Evolutionary conservation across 768 basidiomycete species (phyloP), one percentile per base, ranked within the genome.

Genomic region (Suillus lakei): DNA sequence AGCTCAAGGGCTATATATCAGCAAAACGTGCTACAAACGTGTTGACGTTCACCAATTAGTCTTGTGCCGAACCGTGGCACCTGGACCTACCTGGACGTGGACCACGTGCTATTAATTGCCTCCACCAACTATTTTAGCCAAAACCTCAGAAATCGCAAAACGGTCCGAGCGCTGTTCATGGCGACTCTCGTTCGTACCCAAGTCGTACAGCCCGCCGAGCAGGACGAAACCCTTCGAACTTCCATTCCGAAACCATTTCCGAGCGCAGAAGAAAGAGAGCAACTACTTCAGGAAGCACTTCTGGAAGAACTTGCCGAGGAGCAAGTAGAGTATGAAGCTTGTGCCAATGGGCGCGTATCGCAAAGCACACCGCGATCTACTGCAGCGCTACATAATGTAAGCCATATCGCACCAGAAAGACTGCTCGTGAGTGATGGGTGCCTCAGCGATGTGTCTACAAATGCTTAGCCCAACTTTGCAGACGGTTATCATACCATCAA

Each of bases 401-500:
- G 41, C 6, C 58, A 59, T 30, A 21, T 59, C 13, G 26, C 18
- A n/a, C 39, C 58, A 41, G 58, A 59, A 21, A 59, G 18, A 28
- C 18, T 59, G 23, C 39, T 28, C 18, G 58, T 59, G 26, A 59
- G 58, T 59, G 28, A 59, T 59, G 16, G 23, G 16, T 58, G 16
- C 18, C 26, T 41, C 12, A 41, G 5, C 12, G 10, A 59, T 2
- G 15, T 38, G 16, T 59, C 39, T 41, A 26, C 26, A 10, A 26
- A 59, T 41, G 18, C 39, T 59, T 21, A 59, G 58, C 39, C 26
- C 21, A 13, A 36, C 38, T 60, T 41, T 68, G 44, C 72, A 90
- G 86, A 82, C 81, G 66, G 87, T 91, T 68, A 78, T 92, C 41
- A 79, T 89, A 69, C 86, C 90, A 10, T 93, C 91, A n/a, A 88